Evolutionary conservation across 2,329 filamentous ascomycete species (phyloP), one percentile per base, ranked within the genome.

Genomic region (Alternaria sp.): DNA sequence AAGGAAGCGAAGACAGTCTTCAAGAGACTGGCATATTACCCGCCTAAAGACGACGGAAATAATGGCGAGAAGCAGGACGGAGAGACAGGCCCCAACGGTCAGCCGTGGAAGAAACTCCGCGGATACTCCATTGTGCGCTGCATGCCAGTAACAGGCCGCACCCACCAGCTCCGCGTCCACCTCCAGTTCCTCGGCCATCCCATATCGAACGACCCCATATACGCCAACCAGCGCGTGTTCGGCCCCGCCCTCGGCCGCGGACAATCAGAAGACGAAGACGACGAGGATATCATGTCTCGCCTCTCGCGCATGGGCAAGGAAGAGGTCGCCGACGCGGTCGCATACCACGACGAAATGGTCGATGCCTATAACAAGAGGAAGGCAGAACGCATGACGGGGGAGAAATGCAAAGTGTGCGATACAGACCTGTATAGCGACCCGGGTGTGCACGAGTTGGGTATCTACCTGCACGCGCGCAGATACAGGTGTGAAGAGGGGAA

Each of bases 191-290:
- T 99, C 4, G 96, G 96, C 1, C 92, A 98, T 76, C 96, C 96
- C 2, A 98, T 99, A 71, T 90, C 93, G 68, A 99, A 99, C 79
- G 96, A 99, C 76, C 96, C 96, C 8, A 98, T 99, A 72, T 99
- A 99, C 79, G 93, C 93, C 73, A 99, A 99, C 77, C 90, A 93
- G 76, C 89, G 90, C 61, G 96, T 99, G 11, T 99, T 97, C 85
- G 96, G 96, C 0, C 84, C 90, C 1, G 86, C 90, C 10, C 87
- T 99, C 0, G 96, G 93, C 15, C 87, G 83, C 52, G 83, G 84
- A 13, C 90, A 95, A 54, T 89, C 87, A 4, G 85, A 85, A 19
- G 86, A 87, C 25, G 90, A 93, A 61, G 89, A 90, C 45, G 96
- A 99, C 78, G 92, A 96, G 64, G 93, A 97, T 76, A 91, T 99